Conservation (phyloP, 441 rosid species). For the Brassica hybrid region DNA sequence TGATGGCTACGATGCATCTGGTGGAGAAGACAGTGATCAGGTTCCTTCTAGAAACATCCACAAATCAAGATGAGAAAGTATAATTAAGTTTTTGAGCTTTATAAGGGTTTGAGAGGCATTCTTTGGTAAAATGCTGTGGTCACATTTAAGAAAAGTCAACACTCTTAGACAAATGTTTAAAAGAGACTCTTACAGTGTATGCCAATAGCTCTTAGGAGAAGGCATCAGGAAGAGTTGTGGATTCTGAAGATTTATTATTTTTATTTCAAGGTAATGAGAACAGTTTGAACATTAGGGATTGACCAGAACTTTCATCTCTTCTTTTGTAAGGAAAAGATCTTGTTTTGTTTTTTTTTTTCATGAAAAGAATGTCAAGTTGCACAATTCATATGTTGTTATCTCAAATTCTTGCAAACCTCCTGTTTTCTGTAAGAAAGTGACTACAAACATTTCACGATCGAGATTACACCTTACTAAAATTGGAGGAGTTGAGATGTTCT, state of each 20-base stretch:
- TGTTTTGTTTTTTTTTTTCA: background rate
- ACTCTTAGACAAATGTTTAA: constrained; percentile 12
- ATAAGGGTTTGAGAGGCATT: constrained; percentile 12
- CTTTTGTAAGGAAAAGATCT: constrained; percentile 10
- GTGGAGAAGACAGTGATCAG: constrained; percentile 98
- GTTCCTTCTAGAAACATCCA: constrained; percentile 79
- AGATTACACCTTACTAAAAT: too few species aligned
- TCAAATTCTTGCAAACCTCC: background rate
- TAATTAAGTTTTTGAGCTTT: constrained; percentile 50
- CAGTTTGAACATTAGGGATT: constrained; percentile 36
- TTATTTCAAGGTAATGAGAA: constrained; percentile 5
- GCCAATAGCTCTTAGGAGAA: constrained; percentile 10
- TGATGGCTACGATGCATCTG: constrained; percentile 98
- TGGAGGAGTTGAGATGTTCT: background rate
- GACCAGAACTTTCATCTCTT: constrained; percentile 21
- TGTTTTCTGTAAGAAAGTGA: background rate
- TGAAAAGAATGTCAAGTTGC: constrained; percentile 11
- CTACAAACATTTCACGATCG: background rate
- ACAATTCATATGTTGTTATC: background rate
- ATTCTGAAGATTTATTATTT: constrained; percentile 16
- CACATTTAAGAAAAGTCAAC: constrained; percentile 25
- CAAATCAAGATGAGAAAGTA: constrained; percentile 69
- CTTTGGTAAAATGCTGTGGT: constrained; percentile 7
- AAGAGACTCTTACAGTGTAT: constrained; percentile 9
- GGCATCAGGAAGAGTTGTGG: constrained; percentile 18